Conservation (phyloP, 2,329 filamentous ascomycete species). For the Ophiostoma quercus region DNA sequence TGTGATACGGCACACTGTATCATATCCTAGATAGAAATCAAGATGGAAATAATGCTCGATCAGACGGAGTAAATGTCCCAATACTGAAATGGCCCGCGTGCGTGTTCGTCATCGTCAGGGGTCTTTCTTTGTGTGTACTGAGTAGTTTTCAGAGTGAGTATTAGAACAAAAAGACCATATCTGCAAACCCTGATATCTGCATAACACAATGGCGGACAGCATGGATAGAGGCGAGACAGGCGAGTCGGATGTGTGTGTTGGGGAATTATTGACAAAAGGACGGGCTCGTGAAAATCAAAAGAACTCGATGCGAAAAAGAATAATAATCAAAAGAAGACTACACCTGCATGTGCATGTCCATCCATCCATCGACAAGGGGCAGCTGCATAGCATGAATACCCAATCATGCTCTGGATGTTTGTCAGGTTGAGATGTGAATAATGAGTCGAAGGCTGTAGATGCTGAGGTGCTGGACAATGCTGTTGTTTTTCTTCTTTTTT, state of each 20-base stretch:
- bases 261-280: not conserved
- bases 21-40: not conserved
- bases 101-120: constrained; percentile 1
- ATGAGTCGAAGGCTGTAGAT: too few species aligned
- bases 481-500: not conserved
- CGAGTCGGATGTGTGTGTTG: not conserved
- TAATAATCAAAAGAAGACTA: not conserved
- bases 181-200: not conserved
- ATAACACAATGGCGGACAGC: not conserved
- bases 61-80: not conserved
- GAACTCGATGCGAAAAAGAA: not conserved
- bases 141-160: not conserved
- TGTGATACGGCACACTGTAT: not conserved
- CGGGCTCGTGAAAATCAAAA: not conserved
- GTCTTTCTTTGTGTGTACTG: not conserved
- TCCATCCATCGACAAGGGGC: not conserved
- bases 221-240: not conserved
- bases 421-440: not conserved
- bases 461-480: too few species aligned
- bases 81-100: constrained; percentile 11
- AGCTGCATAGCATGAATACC: not conserved
- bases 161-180: not conserved
- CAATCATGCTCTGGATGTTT: constrained; percentile 4
- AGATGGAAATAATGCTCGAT: not conserved
- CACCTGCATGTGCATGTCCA: not conserved